Base-by-base conservation (phyloP, 306 rosid species). In the Calophaca sinica region DNA sequence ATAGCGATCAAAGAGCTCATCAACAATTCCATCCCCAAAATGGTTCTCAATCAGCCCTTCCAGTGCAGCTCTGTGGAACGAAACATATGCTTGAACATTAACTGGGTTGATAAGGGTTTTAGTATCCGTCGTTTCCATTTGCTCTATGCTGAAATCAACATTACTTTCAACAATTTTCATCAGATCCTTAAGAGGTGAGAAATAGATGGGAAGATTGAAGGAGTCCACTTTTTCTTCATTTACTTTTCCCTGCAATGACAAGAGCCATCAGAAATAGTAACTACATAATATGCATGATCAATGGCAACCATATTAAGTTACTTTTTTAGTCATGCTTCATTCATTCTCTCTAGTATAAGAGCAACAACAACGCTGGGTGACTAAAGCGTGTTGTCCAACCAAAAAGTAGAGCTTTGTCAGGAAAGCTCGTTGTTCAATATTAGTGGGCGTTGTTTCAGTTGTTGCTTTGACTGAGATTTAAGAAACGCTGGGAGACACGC, bases 221-320 rank as follows among this genome's bases (percentile, higher is more conserved):
- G 53, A 26, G 52, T 82, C 78, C 80, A 83, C 80, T 29, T 78
- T 73, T 61, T 72, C 79, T 71, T 77, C 85, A 39, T 35, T 61
- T 3, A 82, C 67, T 15, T 71, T 57, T 14, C 82, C 79, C 82
- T 82, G 49, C 74, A 74, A 62, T 48, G 4, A 58, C 13, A 20
- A 1, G 26, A 32, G 9, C 26, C 32, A 48, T 57, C 28, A 39
- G 35, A 14, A 29, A 67, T 5, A 39, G 41, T 31, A 63, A 20
- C 31, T 5, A 2, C 12, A 8, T 9, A 41, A 39, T 63, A 31
- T 15, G 13, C 8, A 60, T 11, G 6, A 39, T 39, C 31, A 62
- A 35, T 1, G 14, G 11, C 0, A 38, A 13, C 9, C 26, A 35
- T 36, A 33, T 51, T 20, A 20, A 20, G 0, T 20, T 20, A 20